Conservation (phyloP, 208 protist genomes). For the Leishmania amazonensis region DNA sequence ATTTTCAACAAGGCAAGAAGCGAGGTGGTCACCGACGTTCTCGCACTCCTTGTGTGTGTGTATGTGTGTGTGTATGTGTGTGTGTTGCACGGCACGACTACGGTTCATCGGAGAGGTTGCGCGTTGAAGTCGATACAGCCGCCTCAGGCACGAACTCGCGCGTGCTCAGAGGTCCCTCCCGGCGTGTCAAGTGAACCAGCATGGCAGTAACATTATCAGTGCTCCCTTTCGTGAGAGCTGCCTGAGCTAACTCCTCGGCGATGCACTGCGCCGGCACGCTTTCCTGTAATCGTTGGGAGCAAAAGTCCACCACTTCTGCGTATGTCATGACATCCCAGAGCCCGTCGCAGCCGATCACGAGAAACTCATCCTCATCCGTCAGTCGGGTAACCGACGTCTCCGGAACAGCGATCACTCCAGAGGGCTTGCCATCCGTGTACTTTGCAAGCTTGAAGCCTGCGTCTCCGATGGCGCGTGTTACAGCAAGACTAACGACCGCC, state of each 20-base stretch:
- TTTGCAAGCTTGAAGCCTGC: slow-evolving; percentile 90
- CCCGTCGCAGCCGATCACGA: slow-evolving; percentile 94
- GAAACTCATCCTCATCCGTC: slow-evolving; percentile 87
- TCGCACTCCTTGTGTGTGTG: not conserved
- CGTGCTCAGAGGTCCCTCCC: slow-evolving; percentile 28
- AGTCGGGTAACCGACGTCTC: slow-evolving; percentile 66
- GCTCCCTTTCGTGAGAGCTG: slow-evolving; percentile 80
- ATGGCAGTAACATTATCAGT: slow-evolving; percentile 91
- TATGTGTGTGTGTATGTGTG: not conserved
- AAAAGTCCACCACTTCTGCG: slow-evolving; percentile 87
- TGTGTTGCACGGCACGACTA: not conserved
- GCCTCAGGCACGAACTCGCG: slow-evolving; percentile 48
- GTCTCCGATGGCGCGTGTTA: slow-evolving; percentile 96
- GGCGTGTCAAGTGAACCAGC: slow-evolving; percentile 52
- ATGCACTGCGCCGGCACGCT: slow-evolving; percentile 61
- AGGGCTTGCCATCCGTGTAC: slow-evolving; percentile 82
- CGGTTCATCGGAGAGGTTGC: slow-evolving; percentile 42
- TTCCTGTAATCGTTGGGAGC: slow-evolving; percentile 52
- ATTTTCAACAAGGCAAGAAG: not conserved
- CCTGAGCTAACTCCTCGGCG: slow-evolving; percentile 63
- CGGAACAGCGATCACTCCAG: slow-evolving; percentile 78
- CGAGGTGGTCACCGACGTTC: not conserved
- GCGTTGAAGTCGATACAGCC: slow-evolving; percentile 49
- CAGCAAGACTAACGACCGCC: slow-evolving; percentile 86
- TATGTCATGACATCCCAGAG: slow-evolving; percentile 95